Evolutionary conservation across 805 yeast species (phyloP).

Genomic region (Metschnikowia arizonensis): DNA sequence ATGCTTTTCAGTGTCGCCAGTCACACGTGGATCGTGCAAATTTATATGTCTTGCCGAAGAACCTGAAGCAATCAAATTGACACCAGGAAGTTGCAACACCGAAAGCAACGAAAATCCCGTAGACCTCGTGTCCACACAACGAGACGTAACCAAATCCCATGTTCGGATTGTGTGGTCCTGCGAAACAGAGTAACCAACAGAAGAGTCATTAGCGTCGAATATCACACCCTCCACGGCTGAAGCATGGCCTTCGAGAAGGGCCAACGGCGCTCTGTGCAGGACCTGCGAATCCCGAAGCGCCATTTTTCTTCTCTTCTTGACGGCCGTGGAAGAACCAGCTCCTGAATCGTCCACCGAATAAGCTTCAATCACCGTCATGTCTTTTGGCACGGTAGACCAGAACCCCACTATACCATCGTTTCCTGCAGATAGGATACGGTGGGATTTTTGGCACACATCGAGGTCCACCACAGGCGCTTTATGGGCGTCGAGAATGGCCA

Average conservation of each 20-base stretch:
- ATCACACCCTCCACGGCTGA: slow-evolving; percentile 85
- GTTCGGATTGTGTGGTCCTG: slow-evolving; percentile 95
- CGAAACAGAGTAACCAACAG: slow-evolving; percentile 90
- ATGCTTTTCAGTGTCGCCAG: slow-evolving; percentile 56
- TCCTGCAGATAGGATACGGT: slow-evolving; percentile 77
- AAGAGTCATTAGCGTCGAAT: slow-evolving; percentile 65
- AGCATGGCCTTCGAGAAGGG: slow-evolving; percentile 73
- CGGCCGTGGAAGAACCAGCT: slow-evolving; percentile 57
- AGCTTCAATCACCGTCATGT: slow-evolving; percentile 54
- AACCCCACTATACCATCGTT: slow-evolving; percentile 75
- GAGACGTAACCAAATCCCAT: slow-evolving; percentile 89
- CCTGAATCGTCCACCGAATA: slow-evolving; percentile 12
- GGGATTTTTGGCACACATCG: slow-evolving; percentile 50
- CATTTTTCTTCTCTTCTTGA: slow-evolving; percentile 83
- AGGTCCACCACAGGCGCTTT: slow-evolving; percentile 79
- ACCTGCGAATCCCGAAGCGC: slow-evolving; percentile 73
- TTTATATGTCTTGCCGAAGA: slow-evolving; percentile 97
- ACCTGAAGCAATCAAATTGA: slow-evolving; percentile 82
- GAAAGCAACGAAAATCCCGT: slow-evolving; percentile 85
- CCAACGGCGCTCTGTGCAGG: slow-evolving; percentile 76
- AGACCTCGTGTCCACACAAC: slow-evolving; percentile 80
- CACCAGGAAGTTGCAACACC: slow-evolving; percentile 59
- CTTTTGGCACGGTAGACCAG: slow-evolving; percentile 87
- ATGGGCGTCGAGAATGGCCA: slow-evolving; percentile 88
- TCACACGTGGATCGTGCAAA: slow-evolving; percentile 83